Percentiles rank a stretch among this genome's conserved stretches.
These are phyloP conservation scores for Trichopus zeylanicus DNA, from an alignment of 116 monocot species.

Conservation along the genomic window DNA sequence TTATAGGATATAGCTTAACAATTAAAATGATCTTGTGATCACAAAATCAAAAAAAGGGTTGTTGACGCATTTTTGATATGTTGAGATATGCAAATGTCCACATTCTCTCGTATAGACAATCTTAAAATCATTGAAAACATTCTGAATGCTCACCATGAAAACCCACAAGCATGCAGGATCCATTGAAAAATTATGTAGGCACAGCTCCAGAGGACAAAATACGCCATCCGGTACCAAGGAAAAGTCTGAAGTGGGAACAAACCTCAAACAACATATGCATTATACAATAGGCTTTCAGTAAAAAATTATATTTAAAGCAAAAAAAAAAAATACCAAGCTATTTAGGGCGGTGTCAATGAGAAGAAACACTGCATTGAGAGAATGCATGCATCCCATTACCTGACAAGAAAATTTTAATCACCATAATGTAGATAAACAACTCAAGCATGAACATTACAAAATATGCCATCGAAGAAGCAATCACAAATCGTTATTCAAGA, in stretches of 20 bases:
- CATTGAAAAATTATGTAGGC: conserved; percentile 60
- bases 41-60: no score
- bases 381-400: conserved; percentile 50
- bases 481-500: not conserved
- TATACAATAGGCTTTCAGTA: not conserved
- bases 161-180: conserved; percentile 72
- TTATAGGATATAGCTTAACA: no score
- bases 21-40: not conserved
- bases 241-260: conserved; percentile 42
- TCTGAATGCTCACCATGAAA: conserved; percentile 47
- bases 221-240: conserved; percentile 73
- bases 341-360: conserved; percentile 51
- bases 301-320: not conserved
- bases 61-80: no score
- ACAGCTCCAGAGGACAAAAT: conserved; percentile 74
- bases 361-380: conserved; percentile 48
- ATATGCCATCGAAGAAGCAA: no score
- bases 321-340: conserved; percentile 25
- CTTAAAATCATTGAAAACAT: not conserved
- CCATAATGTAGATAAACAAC: not conserved
- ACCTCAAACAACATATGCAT: not conserved
- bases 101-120: no score
- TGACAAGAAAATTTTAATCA: conserved; percentile 15
- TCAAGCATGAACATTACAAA: no score
- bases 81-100: no score